These are phyloP conservation scores for Penicillium oxalicum DNA, from an alignment of 2,329 filamentous ascomycete genomes.

Conservation along the genomic window DNA sequence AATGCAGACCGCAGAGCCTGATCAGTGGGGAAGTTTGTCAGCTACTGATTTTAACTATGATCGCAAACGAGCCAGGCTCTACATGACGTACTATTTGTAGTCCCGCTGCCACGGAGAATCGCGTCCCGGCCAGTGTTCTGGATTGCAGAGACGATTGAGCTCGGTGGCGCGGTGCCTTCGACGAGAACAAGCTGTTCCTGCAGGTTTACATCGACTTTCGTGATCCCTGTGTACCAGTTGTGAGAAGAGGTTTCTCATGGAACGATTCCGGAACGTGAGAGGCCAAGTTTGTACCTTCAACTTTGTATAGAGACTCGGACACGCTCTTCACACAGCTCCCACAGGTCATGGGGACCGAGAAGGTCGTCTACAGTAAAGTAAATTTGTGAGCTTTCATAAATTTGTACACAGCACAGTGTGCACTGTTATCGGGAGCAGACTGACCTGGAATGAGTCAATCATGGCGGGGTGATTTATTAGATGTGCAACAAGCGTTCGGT, in stretches of 20 bases:
- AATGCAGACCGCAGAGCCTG: constrained; percentile 69
- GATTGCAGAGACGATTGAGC: constrained; percentile 80
- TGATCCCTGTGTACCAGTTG: constrained; percentile 54
- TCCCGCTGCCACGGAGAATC: constrained; percentile 83
- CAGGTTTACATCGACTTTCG: constrained; percentile 74
- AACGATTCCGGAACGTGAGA: not conserved
- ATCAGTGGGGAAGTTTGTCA: constrained; percentile 1
- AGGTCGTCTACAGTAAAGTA: constrained; percentile 63
- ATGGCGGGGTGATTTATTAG: constrained; percentile 22
- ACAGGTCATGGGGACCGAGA: constrained; percentile 91
- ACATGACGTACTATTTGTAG: constrained; percentile 61
- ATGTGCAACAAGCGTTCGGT: no score
- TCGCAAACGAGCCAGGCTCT: constrained; percentile 5
- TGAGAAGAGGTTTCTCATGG: not conserved
- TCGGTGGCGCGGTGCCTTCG: constrained; percentile 83
- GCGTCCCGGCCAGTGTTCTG: constrained; percentile 88
- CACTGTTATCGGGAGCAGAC: constrained; percentile 9
- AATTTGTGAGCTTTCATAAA: constrained; percentile 7
- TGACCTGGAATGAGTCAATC: constrained; percentile 45
- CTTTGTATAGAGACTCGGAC: constrained; percentile 67
- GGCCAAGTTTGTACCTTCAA: constrained; percentile 51
- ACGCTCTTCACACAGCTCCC: constrained; percentile 83
- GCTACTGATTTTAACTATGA: not conserved
- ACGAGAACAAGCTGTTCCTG: constrained; percentile 77
- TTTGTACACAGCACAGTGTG: not conserved